phyloP scores from a whole-genome alignment of 352 stramenopile genomes.

The Phytophthora podocarpi region DNA sequence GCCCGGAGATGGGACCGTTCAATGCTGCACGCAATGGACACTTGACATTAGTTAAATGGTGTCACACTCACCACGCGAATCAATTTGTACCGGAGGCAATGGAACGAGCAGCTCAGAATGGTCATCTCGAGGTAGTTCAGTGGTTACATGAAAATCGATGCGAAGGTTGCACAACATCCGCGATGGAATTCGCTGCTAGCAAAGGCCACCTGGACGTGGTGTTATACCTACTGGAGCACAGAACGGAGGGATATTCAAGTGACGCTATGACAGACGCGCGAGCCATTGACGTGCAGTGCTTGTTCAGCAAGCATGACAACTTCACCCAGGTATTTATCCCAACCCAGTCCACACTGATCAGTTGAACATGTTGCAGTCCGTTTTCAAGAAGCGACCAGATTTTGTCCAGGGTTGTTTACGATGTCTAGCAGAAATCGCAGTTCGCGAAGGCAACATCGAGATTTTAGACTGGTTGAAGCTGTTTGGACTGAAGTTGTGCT shows the following conservation, averaged over 20 bases:
- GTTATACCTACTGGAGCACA: neutral
- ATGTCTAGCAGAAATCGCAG: neutral
- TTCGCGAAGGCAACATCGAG: neutral
- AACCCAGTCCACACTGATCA: neutral
- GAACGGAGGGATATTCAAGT: neutral
- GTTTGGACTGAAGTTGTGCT: neutral
- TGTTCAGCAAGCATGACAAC: too few relatives aligned
- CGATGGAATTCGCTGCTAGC: neutral
- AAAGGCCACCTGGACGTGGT: neutral
- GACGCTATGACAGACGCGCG: neutral
- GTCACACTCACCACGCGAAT: neutral
- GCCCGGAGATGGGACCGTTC: neutral
- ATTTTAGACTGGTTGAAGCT: slow-evolving; percentile 3
- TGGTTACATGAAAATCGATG: slow-evolving; percentile 1
- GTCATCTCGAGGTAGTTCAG: neutral
- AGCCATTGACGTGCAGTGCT: neutral
- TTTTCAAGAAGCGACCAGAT: neutral
- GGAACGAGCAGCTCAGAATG: neutral
- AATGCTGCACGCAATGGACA: neutral
- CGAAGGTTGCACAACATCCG: neutral
- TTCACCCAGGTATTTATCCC: too few relatives aligned
- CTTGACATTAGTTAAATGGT: neutral
- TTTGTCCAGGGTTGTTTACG: neutral
- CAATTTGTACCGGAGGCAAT: neutral
- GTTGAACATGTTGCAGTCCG: neutral